A percentile compares a stretch with the other conserved stretches of the same genome.
Evolutionary conservation across 805 yeast species (phyloP).

Genomic region (Teunomyces lycoperdinae): DNA sequence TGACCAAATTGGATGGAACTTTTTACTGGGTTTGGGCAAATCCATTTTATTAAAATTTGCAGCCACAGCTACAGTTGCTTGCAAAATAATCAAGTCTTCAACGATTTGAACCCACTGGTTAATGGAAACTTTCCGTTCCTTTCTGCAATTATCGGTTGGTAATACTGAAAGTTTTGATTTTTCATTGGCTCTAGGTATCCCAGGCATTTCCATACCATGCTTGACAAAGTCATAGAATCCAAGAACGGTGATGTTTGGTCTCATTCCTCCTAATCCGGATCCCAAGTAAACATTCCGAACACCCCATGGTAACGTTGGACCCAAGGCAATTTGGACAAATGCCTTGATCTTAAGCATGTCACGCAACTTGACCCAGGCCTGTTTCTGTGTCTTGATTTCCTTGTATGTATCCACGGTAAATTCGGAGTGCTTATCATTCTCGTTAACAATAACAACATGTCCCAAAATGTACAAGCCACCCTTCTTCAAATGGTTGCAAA

Average conservation of each 20-base stretch:
- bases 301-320: conserved; percentile 91
- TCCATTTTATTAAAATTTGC: conserved; percentile 72
- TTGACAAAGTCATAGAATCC: conserved; percentile 76
- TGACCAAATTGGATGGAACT: conserved; percentile 11
- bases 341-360: conserved; percentile 82
- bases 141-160: conserved; percentile 78
- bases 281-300: conserved; percentile 88
- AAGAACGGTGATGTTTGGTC: conserved; percentile 88
- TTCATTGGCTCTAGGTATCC: conserved; percentile 3
- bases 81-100: conserved; percentile 85
- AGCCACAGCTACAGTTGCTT: conserved; percentile 90
- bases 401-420: conserved; percentile 46
- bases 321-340: conserved; percentile 87
- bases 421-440: conserved; percentile 29
- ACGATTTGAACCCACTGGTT: conserved; percentile 89
- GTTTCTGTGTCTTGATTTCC: conserved; percentile 69
- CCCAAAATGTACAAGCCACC: conserved; percentile 93
- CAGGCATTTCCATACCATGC: conserved; percentile 34
- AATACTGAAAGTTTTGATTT: conserved; percentile 29
- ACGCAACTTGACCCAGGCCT: conserved; percentile 81
- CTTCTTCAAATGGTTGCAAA: conserved; percentile 91
- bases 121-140: conserved; percentile 65
- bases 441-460: conserved; percentile 72
- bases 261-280: conserved; percentile 98
- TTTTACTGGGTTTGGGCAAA: conserved; percentile 51